Conservation (phyloP, 768 basidiomycete species). For the Collybia mongolica region DNA sequence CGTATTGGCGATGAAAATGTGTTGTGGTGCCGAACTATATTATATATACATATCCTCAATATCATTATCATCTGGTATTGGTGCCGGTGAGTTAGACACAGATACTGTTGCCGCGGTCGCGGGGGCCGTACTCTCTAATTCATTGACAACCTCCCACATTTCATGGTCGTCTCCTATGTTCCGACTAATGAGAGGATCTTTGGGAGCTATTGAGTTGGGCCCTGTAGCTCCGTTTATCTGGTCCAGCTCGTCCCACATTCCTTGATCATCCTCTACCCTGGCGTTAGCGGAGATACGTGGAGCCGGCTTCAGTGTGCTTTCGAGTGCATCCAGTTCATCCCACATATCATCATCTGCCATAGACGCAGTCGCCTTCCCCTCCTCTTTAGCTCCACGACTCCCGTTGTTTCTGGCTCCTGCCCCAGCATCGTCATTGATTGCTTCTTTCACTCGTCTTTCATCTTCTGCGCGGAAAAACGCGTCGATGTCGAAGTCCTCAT, state of each 20-base stretch:
- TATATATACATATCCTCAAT: slow-evolving; percentile 68
- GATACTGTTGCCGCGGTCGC: slow-evolving; percentile 11
- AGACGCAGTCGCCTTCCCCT: slow-evolving; percentile 34
- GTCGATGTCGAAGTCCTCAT: slow-evolving; percentile 51
- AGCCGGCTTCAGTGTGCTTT: background rate
- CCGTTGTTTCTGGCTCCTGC: background rate
- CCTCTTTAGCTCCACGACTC: slow-evolving; percentile 21
- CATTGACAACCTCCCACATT: slow-evolving; percentile 69
- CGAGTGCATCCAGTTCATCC: slow-evolving; percentile 3
- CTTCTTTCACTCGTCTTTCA: slow-evolving; percentile 23
- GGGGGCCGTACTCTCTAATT: slow-evolving; percentile 41
- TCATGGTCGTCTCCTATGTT: slow-evolving; percentile 56
- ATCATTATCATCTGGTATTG: slow-evolving; percentile 44
- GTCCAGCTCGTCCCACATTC: slow-evolving; percentile 26
- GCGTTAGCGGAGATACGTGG: background rate
- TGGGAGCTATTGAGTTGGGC: background rate
- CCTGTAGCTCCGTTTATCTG: slow-evolving; percentile 3
- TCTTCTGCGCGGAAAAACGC: slow-evolving; percentile 48
- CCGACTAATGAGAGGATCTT: background rate
- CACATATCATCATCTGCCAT: slow-evolving; percentile 7
- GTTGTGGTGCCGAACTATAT: no score
- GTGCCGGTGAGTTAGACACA: slow-evolving; percentile 1
- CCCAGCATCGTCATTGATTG: background rate
- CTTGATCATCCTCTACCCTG: slow-evolving; percentile 9
- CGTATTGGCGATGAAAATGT: no score